These are phyloP conservation scores for Haplographium delicatum DNA, from an alignment of 495 filamentous ascomycete species.

Conservation along the genomic window DNA sequence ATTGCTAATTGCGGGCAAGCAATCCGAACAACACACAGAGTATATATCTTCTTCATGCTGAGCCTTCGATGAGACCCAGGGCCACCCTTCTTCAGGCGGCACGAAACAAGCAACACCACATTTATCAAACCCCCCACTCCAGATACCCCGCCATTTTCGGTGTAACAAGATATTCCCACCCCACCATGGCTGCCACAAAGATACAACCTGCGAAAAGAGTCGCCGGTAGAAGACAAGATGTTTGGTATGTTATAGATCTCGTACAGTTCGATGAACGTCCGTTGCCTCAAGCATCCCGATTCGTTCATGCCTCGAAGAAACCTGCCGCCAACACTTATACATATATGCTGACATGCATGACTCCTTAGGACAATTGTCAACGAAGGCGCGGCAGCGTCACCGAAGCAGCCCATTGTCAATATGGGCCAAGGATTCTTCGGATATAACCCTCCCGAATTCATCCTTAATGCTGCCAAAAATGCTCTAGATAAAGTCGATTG, in stretches of 20 bases:
- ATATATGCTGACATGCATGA: no score
- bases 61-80: conserved; percentile 9
- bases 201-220: conserved; percentile 72
- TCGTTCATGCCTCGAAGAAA: not conserved
- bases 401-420: conserved; percentile 87
- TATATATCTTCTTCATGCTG: not conserved
- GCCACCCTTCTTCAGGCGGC: not conserved
- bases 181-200: conserved; percentile 28
- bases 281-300: not conserved
- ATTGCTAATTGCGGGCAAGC: no score
- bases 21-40: no score
- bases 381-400: conserved; percentile 76
- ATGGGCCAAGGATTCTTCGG: conserved; percentile 98
- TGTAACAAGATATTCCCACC: conserved; percentile 5
- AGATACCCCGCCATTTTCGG: not conserved
- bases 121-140: not conserved
- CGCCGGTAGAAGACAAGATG: conserved; percentile 80
- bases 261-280: not conserved
- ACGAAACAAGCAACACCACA: not conserved
- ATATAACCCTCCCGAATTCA: conserved; percentile 92
- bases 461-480: conserved; percentile 82
- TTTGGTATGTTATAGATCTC: conserved; percentile 58
- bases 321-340: no score
- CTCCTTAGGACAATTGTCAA: conserved; percentile 82
- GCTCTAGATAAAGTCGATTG: conserved; percentile 91